These are phyloP conservation scores for Neurospora sp. DNA, from an alignment of 495 filamentous ascomycete species.

Conservation along the genomic window DNA sequence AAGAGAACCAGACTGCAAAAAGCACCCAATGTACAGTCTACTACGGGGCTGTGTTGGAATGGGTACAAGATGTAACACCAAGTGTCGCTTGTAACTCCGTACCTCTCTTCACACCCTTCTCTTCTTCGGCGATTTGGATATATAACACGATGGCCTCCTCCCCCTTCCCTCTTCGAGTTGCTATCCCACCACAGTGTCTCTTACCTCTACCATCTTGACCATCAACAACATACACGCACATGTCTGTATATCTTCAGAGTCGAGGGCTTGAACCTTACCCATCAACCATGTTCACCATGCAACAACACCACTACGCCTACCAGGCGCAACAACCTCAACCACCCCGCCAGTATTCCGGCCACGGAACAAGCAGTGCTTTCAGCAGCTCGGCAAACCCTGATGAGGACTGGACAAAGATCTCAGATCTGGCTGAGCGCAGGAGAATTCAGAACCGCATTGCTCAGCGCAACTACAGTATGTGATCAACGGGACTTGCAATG, in stretches of 20 bases:
- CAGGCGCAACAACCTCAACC: conserved; percentile 22
- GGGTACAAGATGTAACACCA: not conserved
- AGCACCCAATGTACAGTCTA: not conserved
- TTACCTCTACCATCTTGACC: not conserved
- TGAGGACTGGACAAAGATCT: conserved; percentile 99
- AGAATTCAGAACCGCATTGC: conserved; percentile 97
- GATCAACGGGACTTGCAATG: not conserved
- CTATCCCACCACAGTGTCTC: not conserved
- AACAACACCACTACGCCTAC: conserved; percentile 35
- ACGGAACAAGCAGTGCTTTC: conserved; percentile 90
- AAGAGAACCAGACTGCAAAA: not conserved
- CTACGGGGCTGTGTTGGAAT: not conserved
- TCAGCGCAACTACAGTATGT: conserved; percentile 96
- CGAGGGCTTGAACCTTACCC: conserved; percentile 1
- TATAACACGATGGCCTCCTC: not conserved
- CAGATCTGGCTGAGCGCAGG: conserved; percentile 85
- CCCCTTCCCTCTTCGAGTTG: not conserved
- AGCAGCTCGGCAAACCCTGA: conserved; percentile 92
- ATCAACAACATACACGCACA: not conserved
- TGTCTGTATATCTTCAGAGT: not conserved
- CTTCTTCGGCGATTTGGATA: not conserved
- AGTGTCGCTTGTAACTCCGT: not conserved
- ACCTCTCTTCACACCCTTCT: not conserved
- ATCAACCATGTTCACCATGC: conserved; percentile 33
- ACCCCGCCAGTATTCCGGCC: conserved; percentile 49